Conservation (phyloP, 116 monocot species). For the Thalassia testudinum region DNA sequence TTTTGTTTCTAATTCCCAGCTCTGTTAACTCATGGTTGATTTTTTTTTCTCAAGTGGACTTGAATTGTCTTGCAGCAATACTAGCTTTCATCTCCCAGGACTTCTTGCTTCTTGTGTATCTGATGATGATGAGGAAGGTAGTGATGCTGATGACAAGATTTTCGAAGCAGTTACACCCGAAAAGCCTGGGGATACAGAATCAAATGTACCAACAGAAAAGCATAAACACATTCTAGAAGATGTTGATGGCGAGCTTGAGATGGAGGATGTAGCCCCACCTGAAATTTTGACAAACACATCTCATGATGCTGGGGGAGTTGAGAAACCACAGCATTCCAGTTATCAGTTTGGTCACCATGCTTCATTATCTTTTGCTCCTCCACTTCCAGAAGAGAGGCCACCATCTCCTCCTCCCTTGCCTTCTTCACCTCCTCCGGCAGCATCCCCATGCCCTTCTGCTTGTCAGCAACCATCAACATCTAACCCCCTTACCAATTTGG, state of each 20-base stretch:
- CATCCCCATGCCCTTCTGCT: constrained; percentile 6
- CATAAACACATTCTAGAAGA: constrained; percentile 73
- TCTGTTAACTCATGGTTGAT: neutral
- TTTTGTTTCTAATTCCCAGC: neutral
- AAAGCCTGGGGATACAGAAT: constrained; percentile 7
- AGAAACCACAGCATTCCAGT: neutral
- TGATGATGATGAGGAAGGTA: constrained; percentile 52
- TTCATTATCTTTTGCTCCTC: constrained; percentile 34
- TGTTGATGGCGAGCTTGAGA: constrained; percentile 97
- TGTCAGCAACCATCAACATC: constrained; percentile 2
- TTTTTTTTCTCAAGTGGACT: neutral
- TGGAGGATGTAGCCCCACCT: constrained; percentile 92
- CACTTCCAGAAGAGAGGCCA: constrained; percentile 68
- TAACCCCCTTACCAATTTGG: constrained; percentile 13
- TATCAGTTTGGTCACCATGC: constrained; percentile 16
- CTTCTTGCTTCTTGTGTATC: constrained; percentile 38
- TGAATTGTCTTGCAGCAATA: constrained; percentile 39
- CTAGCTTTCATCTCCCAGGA: constrained; percentile 65
- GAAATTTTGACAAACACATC: constrained; percentile 17
- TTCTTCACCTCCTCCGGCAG: constrained; percentile 58
- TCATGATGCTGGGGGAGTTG: neutral
- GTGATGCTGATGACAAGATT: constrained; percentile 42
- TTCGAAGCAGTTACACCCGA: constrained; percentile 85
- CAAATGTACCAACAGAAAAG: constrained; percentile 14
- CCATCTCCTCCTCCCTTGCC: constrained; percentile 93